A percentile compares a stretch with the other conserved stretches of the same genome.
Conservation (phyloP, 495 filamentous ascomycete genomes). For the Lasiosphaeria ovina region DNA sequence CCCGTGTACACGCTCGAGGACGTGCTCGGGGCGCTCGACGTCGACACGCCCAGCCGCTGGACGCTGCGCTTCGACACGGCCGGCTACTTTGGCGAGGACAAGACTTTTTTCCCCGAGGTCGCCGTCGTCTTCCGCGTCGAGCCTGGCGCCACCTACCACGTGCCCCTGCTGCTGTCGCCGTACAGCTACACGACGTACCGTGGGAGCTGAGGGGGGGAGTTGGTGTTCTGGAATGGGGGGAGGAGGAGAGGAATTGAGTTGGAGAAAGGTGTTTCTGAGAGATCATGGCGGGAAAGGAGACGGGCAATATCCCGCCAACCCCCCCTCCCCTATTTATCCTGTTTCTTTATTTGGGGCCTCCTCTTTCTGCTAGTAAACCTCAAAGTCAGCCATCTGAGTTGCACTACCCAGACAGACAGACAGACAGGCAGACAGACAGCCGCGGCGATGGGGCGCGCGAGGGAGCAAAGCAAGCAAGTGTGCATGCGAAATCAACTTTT, state of each 20-base stretch:
- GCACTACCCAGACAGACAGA: too few relatives aligned
- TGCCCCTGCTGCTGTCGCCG: conserved; percentile 83
- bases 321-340: too few relatives aligned
- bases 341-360: too few relatives aligned
- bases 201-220: conserved; percentile 51
- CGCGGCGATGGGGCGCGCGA: too few relatives aligned
- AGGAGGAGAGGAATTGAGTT: not conserved
- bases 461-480: too few relatives aligned
- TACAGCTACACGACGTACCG: conserved; percentile 94
- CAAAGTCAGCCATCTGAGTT: too few relatives aligned
- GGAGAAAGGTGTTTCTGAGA: not conserved
- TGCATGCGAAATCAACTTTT: too few relatives aligned
- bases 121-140: conserved; percentile 78
- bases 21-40: conserved; percentile 39
- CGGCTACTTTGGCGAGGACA: conserved; percentile 69
- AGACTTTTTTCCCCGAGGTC: conserved; percentile 92
- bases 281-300: not conserved
- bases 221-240: not conserved
- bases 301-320: too few relatives aligned
- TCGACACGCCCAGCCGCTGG: conserved; percentile 51
- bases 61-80: conserved; percentile 75
- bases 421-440: too few relatives aligned
- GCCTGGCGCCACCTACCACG: conserved; percentile 80
- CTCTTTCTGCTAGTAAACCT: too few relatives aligned
- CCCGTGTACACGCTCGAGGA: conserved; percentile 52